Evolutionary conservation across 805 yeast genomes (phyloP).

Genomic region (Huiozyma sinensis): DNA sequence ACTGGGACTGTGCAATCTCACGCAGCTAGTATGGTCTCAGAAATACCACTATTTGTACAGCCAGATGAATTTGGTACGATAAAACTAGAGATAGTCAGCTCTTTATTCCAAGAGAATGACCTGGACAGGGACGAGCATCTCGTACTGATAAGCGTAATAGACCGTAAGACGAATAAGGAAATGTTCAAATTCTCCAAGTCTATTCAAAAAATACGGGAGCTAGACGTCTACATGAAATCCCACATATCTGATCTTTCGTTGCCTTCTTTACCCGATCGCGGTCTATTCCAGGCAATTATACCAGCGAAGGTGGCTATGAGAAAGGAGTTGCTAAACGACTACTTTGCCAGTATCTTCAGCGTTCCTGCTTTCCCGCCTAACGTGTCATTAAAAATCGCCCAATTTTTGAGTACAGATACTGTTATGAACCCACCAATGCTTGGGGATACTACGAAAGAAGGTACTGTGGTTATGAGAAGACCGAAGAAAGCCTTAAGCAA

Average conservation of each 20-base stretch:
- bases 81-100: conserved; percentile 38
- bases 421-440: conserved; percentile 47
- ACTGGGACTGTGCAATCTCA: conserved; percentile 7
- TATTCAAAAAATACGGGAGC: conserved; percentile 44
- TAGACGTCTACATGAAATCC: conserved; percentile 53
- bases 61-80: conserved; percentile 49
- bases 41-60: conserved; percentile 42
- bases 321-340: conserved; percentile 43
- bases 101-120: conserved; percentile 32
- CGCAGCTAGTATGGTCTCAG: conserved; percentile 17
- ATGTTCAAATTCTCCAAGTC: conserved; percentile 68
- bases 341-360: conserved; percentile 45
- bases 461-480: conserved; percentile 51
- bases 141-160: conserved; percentile 52
- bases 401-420: conserved; percentile 57
- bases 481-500: conserved; percentile 40
- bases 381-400: conserved; percentile 44
- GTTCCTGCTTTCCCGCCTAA: conserved; percentile 49
- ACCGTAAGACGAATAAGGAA: conserved; percentile 49
- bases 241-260: conserved; percentile 37
- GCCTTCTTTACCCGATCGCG: conserved; percentile 55
- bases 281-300: conserved; percentile 38
- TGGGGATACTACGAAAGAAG: conserved; percentile 48
- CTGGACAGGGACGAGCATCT: conserved; percentile 45
- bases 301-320: conserved; percentile 61